Percentiles rank a stretch among this genome's conserved stretches.
Evolutionary conservation across 169 alveolate species (phyloP).

Genomic region (Amoebophrya sp.): DNA sequence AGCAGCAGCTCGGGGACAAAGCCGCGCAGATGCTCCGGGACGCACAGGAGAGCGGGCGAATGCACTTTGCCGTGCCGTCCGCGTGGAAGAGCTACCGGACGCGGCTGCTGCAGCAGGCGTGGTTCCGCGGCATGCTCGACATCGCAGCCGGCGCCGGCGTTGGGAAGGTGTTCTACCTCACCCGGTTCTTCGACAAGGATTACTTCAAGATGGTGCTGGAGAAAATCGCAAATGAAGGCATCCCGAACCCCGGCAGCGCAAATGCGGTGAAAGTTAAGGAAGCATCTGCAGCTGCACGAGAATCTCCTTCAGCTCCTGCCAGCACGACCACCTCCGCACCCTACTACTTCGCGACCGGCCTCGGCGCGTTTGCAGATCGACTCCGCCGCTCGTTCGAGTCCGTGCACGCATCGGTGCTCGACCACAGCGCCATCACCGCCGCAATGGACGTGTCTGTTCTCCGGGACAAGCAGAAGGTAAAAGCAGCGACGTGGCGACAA

Average conservation of each 20-base stretch:
- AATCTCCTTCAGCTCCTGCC: not conserved
- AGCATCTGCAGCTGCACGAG: not conserved
- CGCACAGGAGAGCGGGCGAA: not conserved
- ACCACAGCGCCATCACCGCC: not conserved
- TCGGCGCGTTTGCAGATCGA: not conserved
- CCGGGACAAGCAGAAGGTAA: not conserved
- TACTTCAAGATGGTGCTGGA: not conserved
- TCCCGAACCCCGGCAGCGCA: not conserved
- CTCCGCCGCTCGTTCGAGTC: not conserved
- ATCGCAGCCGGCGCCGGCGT: not conserved
- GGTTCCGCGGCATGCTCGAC: not conserved
- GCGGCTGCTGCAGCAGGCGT: not conserved
- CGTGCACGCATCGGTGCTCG: not conserved
- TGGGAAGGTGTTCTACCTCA: not conserved
- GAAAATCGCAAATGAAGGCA: not conserved
- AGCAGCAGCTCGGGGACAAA: not conserved
- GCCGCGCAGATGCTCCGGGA: not conserved
- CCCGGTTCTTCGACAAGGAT: not conserved
- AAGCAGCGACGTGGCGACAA: not conserved
- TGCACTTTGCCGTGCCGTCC: not conserved
- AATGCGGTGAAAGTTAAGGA: not conserved
- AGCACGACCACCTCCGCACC: no score
- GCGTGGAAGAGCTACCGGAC: not conserved
- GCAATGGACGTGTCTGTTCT: not conserved
- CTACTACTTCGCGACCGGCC: no score